These are phyloP conservation scores for Candida tunisiensis DNA, from an alignment of 1,139 yeast species.

Conservation along the genomic window DNA sequence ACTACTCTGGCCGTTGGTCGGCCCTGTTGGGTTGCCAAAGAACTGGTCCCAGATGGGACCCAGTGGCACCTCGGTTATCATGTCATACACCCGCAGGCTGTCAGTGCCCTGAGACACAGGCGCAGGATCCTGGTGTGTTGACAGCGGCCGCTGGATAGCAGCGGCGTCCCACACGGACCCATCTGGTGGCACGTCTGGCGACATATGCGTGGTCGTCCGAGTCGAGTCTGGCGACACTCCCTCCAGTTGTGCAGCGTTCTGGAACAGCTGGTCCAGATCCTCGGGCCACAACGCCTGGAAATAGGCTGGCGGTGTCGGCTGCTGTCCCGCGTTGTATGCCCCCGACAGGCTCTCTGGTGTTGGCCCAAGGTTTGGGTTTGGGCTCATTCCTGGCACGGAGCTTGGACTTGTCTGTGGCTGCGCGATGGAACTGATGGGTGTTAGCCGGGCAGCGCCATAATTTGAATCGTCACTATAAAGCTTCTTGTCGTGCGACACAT, in stretches of 20 bases:
- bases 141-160: too few species aligned
- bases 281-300: constrained; percentile 5
- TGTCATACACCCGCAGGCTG: constrained; percentile 38
- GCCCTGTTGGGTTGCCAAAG: constrained; percentile 16
- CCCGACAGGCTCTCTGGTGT: too few species aligned
- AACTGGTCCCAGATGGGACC: constrained; percentile 70
- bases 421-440: too few species aligned
- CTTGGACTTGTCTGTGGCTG: too few species aligned
- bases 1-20: constrained; percentile 2
- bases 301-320: background rate
- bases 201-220: constrained; percentile 3
- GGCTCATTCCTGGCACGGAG: too few species aligned
- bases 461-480: too few species aligned
- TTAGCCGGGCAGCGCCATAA: too few species aligned
- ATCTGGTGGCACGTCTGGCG: constrained; percentile 2
- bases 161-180: constrained; percentile 5
- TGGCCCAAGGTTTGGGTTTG: too few species aligned
- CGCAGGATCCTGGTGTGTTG: too few species aligned
- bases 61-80: constrained; percentile 48
- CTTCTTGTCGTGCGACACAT: too few species aligned
- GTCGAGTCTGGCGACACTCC: constrained; percentile 9
- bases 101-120: constrained; percentile 18
- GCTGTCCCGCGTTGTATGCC: background rate
- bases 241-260: constrained; percentile 12
- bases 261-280: constrained; percentile 12